Percentiles rank a stretch among this genome's conserved stretches.
phyloP scores from a whole-genome alignment of 768 basidiomycete species.

The Lactarius quietus region DNA sequence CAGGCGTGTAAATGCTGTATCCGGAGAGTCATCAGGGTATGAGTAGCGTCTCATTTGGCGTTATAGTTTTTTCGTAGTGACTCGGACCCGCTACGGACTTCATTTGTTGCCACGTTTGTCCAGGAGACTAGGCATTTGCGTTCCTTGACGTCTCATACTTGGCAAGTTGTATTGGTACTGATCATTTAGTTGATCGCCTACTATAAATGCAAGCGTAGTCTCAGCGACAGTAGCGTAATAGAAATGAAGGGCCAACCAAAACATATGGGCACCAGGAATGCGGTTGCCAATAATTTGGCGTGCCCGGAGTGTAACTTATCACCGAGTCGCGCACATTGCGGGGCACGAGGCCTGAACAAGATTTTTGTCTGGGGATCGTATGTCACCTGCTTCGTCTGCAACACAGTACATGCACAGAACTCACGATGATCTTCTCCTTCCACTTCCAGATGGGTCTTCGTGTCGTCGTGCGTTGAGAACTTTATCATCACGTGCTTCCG shows the following conservation, averaged over 20 bases:
- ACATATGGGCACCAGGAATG: background rate
- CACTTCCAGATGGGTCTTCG: background rate
- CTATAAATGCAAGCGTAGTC: background rate
- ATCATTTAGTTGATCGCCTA: background rate
- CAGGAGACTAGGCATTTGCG: background rate
- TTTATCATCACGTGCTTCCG: too few relatives aligned
- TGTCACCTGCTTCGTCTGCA: background rate
- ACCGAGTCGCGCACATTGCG: background rate
- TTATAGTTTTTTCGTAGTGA: background rate
- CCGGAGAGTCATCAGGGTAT: background rate
- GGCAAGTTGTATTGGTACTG: background rate
- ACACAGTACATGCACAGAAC: background rate
- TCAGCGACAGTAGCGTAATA: background rate
- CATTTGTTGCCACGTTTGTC: slow-evolving; percentile 9
- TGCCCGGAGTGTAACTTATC: background rate
- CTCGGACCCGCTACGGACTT: background rate
- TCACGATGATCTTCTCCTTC: background rate
- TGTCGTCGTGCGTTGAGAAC: background rate
- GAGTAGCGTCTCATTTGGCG: background rate
- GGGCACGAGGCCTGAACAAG: background rate
- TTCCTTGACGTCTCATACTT: background rate
- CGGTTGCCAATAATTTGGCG: background rate
- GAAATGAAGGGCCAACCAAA: background rate
- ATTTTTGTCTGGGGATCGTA: background rate
- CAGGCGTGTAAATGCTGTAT: too few relatives aligned